These are phyloP conservation scores for Mortierella alpina DNA, from an alignment of 192 early-diverging fungal species.

Conservation along the genomic window DNA sequence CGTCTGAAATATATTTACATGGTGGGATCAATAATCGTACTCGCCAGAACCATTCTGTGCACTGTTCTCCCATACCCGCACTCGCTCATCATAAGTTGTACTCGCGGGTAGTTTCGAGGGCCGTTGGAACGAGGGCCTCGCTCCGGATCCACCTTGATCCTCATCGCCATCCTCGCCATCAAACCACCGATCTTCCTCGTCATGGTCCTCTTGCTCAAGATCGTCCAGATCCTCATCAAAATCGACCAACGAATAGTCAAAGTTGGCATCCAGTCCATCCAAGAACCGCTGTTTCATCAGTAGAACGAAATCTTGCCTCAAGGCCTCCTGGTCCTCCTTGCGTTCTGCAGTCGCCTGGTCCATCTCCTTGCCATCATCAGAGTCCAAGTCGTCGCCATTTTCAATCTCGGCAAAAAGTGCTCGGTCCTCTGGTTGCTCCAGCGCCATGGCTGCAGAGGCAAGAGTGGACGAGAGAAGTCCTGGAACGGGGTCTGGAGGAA, in stretches of 20 bases:
- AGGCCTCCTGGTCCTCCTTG: slow-evolving; percentile 40
- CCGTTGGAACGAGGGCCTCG: background rate
- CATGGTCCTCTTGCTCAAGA: slow-evolving; percentile 43
- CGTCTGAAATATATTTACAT: too few relatives aligned
- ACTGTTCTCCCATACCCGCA: slow-evolving; percentile 27
- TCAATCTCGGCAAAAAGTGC: slow-evolving; percentile 22
- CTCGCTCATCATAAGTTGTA: slow-evolving; percentile 27
- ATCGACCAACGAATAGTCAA: slow-evolving; percentile 46
- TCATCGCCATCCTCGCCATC: slow-evolving; percentile 7
- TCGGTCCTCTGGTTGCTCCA: slow-evolving; percentile 32
- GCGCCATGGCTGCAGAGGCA: slow-evolving; percentile 30
- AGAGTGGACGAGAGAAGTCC: slow-evolving; percentile 22
- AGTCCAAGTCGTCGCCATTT: slow-evolving; percentile 18
- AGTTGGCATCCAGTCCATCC: slow-evolving; percentile 36
- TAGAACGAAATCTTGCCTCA: slow-evolving; percentile 40
- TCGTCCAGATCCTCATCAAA: slow-evolving; percentile 51
- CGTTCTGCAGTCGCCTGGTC: slow-evolving; percentile 15
- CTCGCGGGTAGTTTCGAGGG: background rate
- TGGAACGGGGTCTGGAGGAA: slow-evolving; percentile 23
- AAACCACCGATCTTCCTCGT: slow-evolving; percentile 41
- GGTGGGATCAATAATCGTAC: slow-evolving; percentile 20
- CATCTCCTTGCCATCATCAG: slow-evolving; percentile 18
- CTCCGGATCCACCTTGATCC: background rate
- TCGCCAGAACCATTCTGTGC: slow-evolving; percentile 36
- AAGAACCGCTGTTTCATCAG: slow-evolving; percentile 53